phyloP scores from a whole-genome alignment of 2,329 filamentous ascomycete genomes.

The Phoma sp. region DNA sequence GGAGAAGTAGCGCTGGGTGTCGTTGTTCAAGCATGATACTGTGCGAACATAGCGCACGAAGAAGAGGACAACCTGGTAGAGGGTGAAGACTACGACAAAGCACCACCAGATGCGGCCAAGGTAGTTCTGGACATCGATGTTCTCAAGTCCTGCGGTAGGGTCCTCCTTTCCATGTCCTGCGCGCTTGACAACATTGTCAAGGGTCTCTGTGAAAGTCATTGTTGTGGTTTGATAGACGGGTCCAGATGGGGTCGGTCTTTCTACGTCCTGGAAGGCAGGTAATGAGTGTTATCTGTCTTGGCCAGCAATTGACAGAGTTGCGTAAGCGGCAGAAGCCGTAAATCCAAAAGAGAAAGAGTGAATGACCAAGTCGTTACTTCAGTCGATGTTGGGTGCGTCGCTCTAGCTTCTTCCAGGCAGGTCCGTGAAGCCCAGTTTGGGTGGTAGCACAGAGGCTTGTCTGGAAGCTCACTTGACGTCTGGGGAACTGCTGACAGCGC shows the following conservation, averaged over 20 bases:
- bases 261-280: slow-evolving; percentile 26
- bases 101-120: slow-evolving; percentile 60
- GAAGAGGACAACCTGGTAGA: slow-evolving; percentile 69
- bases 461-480: slow-evolving; percentile 30
- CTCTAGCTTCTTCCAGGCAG: slow-evolving; percentile 11
- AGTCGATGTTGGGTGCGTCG: slow-evolving; percentile 15
- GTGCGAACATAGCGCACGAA: slow-evolving; percentile 73
- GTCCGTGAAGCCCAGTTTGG: slow-evolving; percentile 11
- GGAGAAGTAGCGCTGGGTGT: slow-evolving; percentile 80
- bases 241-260: slow-evolving; percentile 25
- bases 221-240: slow-evolving; percentile 16
- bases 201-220: slow-evolving; percentile 34
- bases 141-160: slow-evolving; percentile 36
- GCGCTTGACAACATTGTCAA: slow-evolving; percentile 28
- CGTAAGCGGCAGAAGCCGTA: slow-evolving; percentile 27
- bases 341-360: slow-evolving; percentile 8
- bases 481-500: slow-evolving; percentile 27
- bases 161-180: slow-evolving; percentile 35
- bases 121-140: slow-evolving; percentile 45
- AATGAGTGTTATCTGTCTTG: slow-evolving; percentile 45
- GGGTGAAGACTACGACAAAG: slow-evolving; percentile 66
- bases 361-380: slow-evolving; percentile 17
- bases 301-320: slow-evolving; percentile 46
- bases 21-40: slow-evolving; percentile 77
- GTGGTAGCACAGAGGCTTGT: slow-evolving; percentile 22